Base-by-base conservation (phyloP, 2,329 filamentous ascomycete genomes). In the Claviceps quebecensis region DNA sequence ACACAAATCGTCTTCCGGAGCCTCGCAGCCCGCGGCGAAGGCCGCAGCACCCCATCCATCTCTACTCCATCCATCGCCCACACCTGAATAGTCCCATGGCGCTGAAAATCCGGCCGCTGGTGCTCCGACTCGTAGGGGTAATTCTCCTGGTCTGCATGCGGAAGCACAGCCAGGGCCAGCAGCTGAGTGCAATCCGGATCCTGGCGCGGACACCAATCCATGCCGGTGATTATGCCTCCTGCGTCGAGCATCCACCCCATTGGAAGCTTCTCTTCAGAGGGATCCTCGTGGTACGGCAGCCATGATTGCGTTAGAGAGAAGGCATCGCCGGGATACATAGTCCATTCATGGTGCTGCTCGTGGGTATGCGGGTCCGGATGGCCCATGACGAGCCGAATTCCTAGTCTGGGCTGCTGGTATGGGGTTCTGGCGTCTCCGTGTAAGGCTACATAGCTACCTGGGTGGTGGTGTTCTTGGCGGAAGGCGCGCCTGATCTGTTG, bases 161-260 rank as follows among this genome's bases (percentile, higher is more conserved):
- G 76, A 6, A 73, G 64, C 3, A 76, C 66, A 1, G 74, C 71
- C 34, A 80, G 58, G 2, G 76, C 76, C 8, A 81, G 69, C 26
- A 77, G 60, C 58, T 79, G 76, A 58, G 17, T 34, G 1, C 29
- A 34, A 1, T 65, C 59, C 2, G 63, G 55, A 5, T 56, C 53
- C 2, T 73, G 56, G 8, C 56, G 54, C 72, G 73, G 71, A 1
- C 72, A 73, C 78, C 78, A 81, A 46, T 69, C 72, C 61, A 80
- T 71, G 26, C 70, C 66, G 4, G 75, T 61, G 4, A 77, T 70
- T 14, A 78, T 68, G 48, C 77, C 77, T 11, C 75, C 76, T 0
- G 72, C 67, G 53, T 81, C 73, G 14, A 81, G 58, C 56, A 79
- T 64, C 74, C 75, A 80, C 4, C 75, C 76, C 62, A 56, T 67